Percentiles rank a stretch among this genome's conserved stretches.
Conservation (phyloP, 495 filamentous ascomycete genomes). For the Opeltia flavorubescens region DNA sequence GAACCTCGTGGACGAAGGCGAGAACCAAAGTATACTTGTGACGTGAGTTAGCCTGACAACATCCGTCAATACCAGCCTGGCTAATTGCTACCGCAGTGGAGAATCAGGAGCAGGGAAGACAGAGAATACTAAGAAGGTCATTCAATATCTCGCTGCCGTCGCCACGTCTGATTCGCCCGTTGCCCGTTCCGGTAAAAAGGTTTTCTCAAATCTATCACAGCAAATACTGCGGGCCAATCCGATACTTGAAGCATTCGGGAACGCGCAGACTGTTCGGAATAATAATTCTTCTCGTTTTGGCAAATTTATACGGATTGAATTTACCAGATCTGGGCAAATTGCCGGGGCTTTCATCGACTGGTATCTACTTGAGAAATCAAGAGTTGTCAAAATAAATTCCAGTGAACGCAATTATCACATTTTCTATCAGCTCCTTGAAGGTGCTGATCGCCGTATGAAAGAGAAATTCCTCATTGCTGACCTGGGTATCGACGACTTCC, state of each 20-base stretch:
- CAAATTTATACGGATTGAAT: conserved; percentile 98
- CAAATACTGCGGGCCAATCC: conserved; percentile 96
- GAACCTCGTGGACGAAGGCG: conserved; percentile 85
- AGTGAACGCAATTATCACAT: conserved; percentile 94
- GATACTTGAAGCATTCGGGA: conserved; percentile 95
- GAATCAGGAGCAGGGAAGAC: conserved; percentile 98
- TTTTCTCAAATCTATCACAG: conserved; percentile 81
- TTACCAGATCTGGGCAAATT: conserved; percentile 79
- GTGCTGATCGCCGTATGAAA: conserved; percentile 58
- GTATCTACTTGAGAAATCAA: conserved; percentile 94
- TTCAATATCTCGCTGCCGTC: conserved; percentile 93
- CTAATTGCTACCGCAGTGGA: conserved; percentile 33
- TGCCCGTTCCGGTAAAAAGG: conserved; percentile 42
- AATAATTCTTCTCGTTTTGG: conserved; percentile 98
- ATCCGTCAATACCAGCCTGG: background rate
- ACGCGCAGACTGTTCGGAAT: conserved; percentile 93
- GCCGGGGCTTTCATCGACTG: conserved; percentile 95
- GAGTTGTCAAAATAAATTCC: conserved; percentile 75
- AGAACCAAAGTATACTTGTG: conserved; percentile 95
- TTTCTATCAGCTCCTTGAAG: conserved; percentile 89
- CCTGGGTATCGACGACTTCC: conserved; percentile 69
- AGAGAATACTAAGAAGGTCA: conserved; percentile 99
- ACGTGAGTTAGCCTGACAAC: conserved; percentile 37
- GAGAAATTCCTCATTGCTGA: conserved; percentile 61
- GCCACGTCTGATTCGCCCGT: conserved; percentile 68